These are phyloP conservation scores for Citeromyces siamensis DNA, from an alignment of 1,139 yeast species.

Conservation along the genomic window DNA sequence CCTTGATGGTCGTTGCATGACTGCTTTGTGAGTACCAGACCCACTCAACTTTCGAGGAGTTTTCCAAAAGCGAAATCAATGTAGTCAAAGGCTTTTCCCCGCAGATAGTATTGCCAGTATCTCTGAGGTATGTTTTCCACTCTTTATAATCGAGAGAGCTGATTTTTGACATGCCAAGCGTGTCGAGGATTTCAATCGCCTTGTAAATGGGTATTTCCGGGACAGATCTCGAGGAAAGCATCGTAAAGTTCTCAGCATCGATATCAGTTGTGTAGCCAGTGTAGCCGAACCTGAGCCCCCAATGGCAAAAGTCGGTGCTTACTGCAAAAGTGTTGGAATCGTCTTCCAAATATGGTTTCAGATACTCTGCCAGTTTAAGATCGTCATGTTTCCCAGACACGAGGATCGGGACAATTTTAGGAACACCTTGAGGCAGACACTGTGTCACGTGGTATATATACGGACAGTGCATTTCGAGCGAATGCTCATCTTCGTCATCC, in stretches of 20 bases:
- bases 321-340: constrained; percentile 58
- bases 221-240: constrained; percentile 5
- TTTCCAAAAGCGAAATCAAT: constrained; percentile 40
- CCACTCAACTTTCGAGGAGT: constrained; percentile 41
- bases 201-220: constrained; percentile 38
- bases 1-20: constrained; percentile 31
- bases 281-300: constrained; percentile 80
- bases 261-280: constrained; percentile 35
- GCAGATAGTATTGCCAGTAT: constrained; percentile 84
- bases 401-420: constrained; percentile 67
- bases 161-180: constrained; percentile 54
- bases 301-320: constrained; percentile 91
- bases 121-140: constrained; percentile 58
- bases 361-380: constrained; percentile 29
- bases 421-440: constrained; percentile 23
- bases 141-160: constrained; percentile 32
- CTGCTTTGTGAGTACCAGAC: constrained; percentile 77
- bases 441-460: constrained; percentile 39
- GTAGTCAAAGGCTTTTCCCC: constrained; percentile 79
- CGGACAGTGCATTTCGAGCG: constrained; percentile 93
- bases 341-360: constrained; percentile 44
- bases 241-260: constrained; percentile 13
- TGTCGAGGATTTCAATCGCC: constrained; percentile 65
- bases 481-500: constrained; percentile 79
- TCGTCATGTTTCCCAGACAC: constrained; percentile 46